These are phyloP conservation scores for Sanghuangporus sanghuang DNA, from an alignment of 1,284 basidiomycete genomes.

Conservation along the genomic window DNA sequence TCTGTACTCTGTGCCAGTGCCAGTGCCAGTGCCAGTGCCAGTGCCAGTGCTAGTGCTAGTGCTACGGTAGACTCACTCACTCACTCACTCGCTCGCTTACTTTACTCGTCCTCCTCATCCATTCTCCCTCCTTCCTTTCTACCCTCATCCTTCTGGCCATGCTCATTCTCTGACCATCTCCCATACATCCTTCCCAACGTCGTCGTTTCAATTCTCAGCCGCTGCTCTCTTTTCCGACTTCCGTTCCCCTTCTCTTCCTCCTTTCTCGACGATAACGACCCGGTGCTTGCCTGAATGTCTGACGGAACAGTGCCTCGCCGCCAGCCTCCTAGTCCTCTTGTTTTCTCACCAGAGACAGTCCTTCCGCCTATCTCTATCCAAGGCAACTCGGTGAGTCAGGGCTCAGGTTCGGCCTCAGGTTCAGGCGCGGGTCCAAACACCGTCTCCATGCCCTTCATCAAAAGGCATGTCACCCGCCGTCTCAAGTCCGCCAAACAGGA, in stretches of 20 bases:
- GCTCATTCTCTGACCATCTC: conserved; percentile 17
- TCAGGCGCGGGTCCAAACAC: conserved; percentile 55
- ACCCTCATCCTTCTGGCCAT: conserved; percentile 28
- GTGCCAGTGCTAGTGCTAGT: no score
- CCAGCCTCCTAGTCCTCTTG: conserved; percentile 70
- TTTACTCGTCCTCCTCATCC: neutral
- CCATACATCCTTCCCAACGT: conserved; percentile 3
- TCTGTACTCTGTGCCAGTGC: no score
- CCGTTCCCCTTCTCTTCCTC: conserved; percentile 19
- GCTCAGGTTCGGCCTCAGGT: conserved; percentile 34
- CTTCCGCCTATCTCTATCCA: conserved; percentile 45
- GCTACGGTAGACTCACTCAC: no score
- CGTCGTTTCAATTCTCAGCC: neutral
- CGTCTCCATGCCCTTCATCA: conserved; percentile 87
- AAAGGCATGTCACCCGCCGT: conserved; percentile 89
- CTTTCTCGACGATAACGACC: conserved; percentile 20
- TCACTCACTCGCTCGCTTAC: neutral
- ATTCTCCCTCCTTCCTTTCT: conserved; percentile 19
- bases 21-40: no score
- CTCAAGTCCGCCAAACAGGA: conserved; percentile 91
- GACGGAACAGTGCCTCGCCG: conserved; percentile 55
- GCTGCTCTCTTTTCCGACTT: neutral
- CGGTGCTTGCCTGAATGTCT: conserved; percentile 40
- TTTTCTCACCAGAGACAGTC: conserved; percentile 64
- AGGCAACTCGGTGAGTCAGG: conserved; percentile 35